Conservation (phyloP, 371 early-diverging fungal genomes). For the Syncephalastrum monosporum region DNA sequence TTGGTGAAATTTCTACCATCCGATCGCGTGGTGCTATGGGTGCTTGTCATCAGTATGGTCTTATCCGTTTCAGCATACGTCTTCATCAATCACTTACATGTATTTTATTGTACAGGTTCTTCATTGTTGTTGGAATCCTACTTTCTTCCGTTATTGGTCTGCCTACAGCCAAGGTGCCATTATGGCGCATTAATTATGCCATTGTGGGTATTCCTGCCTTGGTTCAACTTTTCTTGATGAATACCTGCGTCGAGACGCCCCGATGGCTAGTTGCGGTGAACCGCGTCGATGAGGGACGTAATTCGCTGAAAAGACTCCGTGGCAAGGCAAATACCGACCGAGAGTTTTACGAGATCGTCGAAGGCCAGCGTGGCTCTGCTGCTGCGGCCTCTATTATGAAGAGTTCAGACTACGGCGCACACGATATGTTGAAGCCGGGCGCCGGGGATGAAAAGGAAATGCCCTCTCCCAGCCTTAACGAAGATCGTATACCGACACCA, state of each 20-base stretch:
- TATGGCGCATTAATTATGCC: constrained; percentile 68
- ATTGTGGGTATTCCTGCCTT: constrained; percentile 68
- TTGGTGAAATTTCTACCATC: constrained; percentile 75
- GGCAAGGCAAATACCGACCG: constrained; percentile 45
- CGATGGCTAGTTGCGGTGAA: constrained; percentile 64
- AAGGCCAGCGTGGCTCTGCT: constrained; percentile 37
- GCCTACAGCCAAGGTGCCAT: constrained; percentile 57
- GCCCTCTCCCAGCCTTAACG: not conserved
- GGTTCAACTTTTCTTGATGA: constrained; percentile 64
- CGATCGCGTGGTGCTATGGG: constrained; percentile 65
- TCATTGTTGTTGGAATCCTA: constrained; percentile 76
- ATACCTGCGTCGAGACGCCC: constrained; percentile 76
- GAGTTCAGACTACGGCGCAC: not conserved
- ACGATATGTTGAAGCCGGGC: not conserved
- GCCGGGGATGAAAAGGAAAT: not conserved
- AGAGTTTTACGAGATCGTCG: constrained; percentile 61
- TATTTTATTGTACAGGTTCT: constrained; percentile 29
- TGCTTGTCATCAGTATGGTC: constrained; percentile 61
- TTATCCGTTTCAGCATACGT: not conserved
- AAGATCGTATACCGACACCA: not conserved
- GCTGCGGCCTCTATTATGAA: constrained; percentile 7
- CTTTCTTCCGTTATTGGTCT: constrained; percentile 63
- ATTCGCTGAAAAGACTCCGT: constrained; percentile 53
- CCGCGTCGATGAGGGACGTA: constrained; percentile 53
- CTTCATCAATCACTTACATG: not conserved